Conservation (phyloP, 2,329 filamentous ascomycete species). For the Fusarium miscanthi region DNA sequence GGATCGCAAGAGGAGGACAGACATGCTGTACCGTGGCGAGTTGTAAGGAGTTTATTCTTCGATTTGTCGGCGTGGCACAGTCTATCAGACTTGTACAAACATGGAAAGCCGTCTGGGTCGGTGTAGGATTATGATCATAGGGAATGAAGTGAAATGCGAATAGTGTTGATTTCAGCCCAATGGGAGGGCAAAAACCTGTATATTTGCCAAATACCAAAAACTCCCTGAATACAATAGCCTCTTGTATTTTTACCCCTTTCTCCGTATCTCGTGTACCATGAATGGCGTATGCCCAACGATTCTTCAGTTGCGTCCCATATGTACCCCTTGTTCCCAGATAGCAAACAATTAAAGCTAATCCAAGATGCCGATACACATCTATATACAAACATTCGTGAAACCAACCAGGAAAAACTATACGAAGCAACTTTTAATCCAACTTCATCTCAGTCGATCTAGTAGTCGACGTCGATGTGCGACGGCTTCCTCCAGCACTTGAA, state of each 20-base stretch:
- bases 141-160: constrained; percentile 24
- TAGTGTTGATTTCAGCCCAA: constrained; percentile 22
- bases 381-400: not conserved
- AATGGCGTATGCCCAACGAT: not conserved
- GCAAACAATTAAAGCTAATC: not conserved
- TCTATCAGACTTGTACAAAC: constrained; percentile 38
- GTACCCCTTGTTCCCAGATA: not conserved
- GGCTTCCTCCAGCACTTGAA: constrained; percentile 38
- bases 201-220: constrained; percentile 44
- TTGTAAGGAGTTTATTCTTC: constrained; percentile 51
- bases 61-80: not conserved
- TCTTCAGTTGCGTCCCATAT: not conserved
- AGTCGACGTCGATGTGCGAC: constrained; percentile 41
- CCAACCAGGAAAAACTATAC: not conserved
- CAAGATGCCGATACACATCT: not conserved
- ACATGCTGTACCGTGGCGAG: constrained; percentile 63
- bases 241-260: constrained; percentile 25
- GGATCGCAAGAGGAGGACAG: constrained; percentile 65
- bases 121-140: constrained; percentile 43
- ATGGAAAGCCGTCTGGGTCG: constrained; percentile 30
- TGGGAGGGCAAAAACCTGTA: constrained; percentile 32
- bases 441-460: constrained; percentile 29
- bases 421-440: constrained; percentile 3
- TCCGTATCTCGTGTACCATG: not conserved
- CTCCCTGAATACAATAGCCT: constrained; percentile 31